Evolutionary conservation across 1,284 basidiomycete species (phyloP), one percentile per base, ranked within the genome.

Genomic region (Pseudozyma thailandica): DNA sequence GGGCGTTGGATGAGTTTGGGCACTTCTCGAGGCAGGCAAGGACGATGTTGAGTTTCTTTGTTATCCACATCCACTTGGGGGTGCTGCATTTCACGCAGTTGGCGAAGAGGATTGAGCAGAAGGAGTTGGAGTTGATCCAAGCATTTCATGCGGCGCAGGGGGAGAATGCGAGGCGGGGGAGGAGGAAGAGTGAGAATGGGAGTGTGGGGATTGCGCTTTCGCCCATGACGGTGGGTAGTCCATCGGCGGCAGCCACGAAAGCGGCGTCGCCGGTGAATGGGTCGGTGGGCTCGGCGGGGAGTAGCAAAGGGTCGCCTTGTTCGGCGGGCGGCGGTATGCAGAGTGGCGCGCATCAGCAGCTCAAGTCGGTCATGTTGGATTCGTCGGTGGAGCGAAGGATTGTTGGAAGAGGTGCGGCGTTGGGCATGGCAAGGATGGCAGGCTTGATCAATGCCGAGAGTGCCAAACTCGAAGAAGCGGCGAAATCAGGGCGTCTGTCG

Each of bases 31-130:
- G 71, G 12, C 71, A 73, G 49, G 71, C 52, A 0, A 37, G 65
- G 23, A 73, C 57, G 41, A 73, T 70, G 65, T 13, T 73, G 26
- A 42, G 41, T 2, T 68, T 73, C 41, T 70, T 73, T 33, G 71
- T 70, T 27, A 61, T 73, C 3, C 71, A 73, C 33, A 73, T 73
- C 26, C 71, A 73, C 33, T 18, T 70, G 13, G 71, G 71, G 0
- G 65, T 69, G 30, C 28, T 73, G 20, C 71, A 73, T 27, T 73
- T 73, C 26, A 54, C 50, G 20, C 57, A 57, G 33, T 27, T 73
- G 31, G 60, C 65, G 3, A 69, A 70, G 57, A 49, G 39, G 20
- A 63, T 72, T 12, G 70, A 72, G 43, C 50, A 54, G 50, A 68
- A 68, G 50, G 70, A 72, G 48, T 28, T 64, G 44, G 70, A 72